Evolutionary conservation across 2,329 filamentous ascomycete species (phyloP).

Genomic region (Colletotrichum camelliae): DNA sequence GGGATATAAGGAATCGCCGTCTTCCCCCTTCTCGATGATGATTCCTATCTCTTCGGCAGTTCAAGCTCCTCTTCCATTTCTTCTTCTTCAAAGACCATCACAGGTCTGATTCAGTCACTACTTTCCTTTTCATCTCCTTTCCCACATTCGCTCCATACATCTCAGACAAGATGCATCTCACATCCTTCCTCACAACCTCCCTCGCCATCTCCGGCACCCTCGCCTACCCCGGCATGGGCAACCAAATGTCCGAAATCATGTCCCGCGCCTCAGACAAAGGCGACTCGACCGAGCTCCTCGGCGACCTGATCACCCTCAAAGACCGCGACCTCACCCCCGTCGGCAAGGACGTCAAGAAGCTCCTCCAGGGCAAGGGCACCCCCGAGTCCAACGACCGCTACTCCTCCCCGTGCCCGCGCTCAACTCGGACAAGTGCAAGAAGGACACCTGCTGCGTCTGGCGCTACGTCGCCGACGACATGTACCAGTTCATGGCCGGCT

Average conservation of each 20-base stretch:
- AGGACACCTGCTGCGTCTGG: slow-evolving; percentile 52
- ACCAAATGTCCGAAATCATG: slow-evolving; percentile 22
- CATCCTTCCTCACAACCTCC: slow-evolving; percentile 16
- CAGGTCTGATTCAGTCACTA: not conserved
- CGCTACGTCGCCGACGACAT: slow-evolving; percentile 47
- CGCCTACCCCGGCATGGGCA: slow-evolving; percentile 23
- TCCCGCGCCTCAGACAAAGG: slow-evolving; percentile 3
- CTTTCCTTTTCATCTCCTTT: not conserved
- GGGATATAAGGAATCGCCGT: slow-evolving; percentile 6
- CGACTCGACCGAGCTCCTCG: slow-evolving; percentile 24
- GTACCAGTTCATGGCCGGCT: slow-evolving; percentile 38
- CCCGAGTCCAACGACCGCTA: slow-evolving; percentile 27
- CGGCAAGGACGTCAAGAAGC: slow-evolving; percentile 22
- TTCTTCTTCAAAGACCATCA: not conserved
- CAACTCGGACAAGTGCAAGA: slow-evolving; percentile 34
- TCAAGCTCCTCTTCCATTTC: not conserved
- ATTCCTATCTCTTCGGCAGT: not conserved
- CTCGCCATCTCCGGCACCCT: slow-evolving; percentile 19
- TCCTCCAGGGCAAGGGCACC: slow-evolving; percentile 22
- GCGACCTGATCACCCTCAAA: slow-evolving; percentile 22
- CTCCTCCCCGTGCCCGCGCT: slow-evolving; percentile 22
- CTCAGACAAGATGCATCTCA: slow-evolving; percentile 12
- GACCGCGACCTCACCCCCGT: slow-evolving; percentile 19
- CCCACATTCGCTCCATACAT: not conserved
- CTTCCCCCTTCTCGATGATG: not conserved